Evolutionary conservation across 83 land plant genomes (phyloP), one percentile per base, ranked within the genome.

Genomic region (Diphasiastrum complanatum): DNA sequence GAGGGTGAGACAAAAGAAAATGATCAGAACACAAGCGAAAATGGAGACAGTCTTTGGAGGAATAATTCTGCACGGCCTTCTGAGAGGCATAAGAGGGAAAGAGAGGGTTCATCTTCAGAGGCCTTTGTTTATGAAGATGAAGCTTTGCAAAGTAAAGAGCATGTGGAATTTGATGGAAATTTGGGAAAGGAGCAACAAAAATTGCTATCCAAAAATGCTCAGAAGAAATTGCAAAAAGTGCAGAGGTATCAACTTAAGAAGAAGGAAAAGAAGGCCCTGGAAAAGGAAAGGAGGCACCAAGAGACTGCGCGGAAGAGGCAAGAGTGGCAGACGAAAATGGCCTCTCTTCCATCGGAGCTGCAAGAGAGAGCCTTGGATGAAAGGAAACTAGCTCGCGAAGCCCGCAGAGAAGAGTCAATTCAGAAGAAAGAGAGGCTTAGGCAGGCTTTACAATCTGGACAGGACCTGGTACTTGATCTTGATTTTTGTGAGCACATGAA

Each of bases 401-500:
- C 58, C n/a, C 77, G 77, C 0, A 40, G 52, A 25, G 77, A 61
- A 26, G 58, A 61, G 49, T 37, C 26, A 33, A 38, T 50, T 29
- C 45, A 35, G 45, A 79, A 74, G 74, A 65, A 70, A 60, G 70
- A 76, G 61, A 78, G 77, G 63, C 67, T 93, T 3, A 61, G 29
- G 8, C 34, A 49, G 8, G 96, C 89, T 5, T 70, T 61, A 71
- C 78, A 66, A 5, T 27, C 18, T 25, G 98, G 98, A 27, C 98
- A 85, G 63, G 85, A 85, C 47, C 52, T 93, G 11, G 91, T 89
- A 27, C 33, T 93, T 33, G 98, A 93, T 50, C 84, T 93, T 35
- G 88, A 88, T 51, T 88, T 93, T 27, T 59, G 79, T 18, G 73
- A 83, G 14, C 83, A 78, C 49, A 93, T 93, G 98, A 75, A 59